phyloP scores from a whole-genome alignment of 2,329 filamentous ascomycete species.

The Cladosporium sp. region DNA sequence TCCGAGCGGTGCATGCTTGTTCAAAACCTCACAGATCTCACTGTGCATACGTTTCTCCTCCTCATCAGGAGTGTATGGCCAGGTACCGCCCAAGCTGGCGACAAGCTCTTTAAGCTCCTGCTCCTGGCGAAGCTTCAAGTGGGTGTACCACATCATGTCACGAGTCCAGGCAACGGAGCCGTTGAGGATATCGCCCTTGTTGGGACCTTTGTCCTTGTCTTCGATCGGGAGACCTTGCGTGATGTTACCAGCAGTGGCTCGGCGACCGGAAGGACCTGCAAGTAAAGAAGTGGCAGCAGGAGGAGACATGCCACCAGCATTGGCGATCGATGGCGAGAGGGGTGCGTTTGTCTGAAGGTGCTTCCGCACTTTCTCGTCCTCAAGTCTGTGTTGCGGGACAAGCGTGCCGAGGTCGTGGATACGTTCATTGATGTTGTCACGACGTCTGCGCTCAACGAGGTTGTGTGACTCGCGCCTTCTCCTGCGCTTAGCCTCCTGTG shows the following conservation, averaged over 20 bases:
- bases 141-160: conserved; percentile 95
- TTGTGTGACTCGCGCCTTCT: conserved; percentile 92
- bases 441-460: conserved; percentile 84
- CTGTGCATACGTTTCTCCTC: conserved; percentile 95
- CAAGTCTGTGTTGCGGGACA: conserved; percentile 84
- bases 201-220: conserved; percentile 97
- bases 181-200: conserved; percentile 98
- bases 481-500: conserved; percentile 90
- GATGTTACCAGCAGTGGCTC: conserved; percentile 72
- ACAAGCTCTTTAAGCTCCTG: conserved; percentile 78
- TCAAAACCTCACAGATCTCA: conserved; percentile 80
- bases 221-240: conserved; percentile 89
- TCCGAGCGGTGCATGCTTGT: conserved; percentile 69
- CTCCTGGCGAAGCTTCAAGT: conserved; percentile 83
- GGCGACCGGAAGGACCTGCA: conserved; percentile 75
- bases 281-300: conserved; percentile 87
- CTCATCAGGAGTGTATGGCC: conserved; percentile 79
- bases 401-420: conserved; percentile 95
- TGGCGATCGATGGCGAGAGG: conserved; percentile 70
- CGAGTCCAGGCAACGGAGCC: conserved; percentile 95
- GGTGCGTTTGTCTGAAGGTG: conserved; percentile 89
- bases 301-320: conserved; percentile 61
- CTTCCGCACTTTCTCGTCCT: conserved; percentile 96
- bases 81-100: conserved; percentile 64
- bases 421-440: conserved; percentile 97